A percentile compares a stretch with the other conserved stretches of the same genome.
These are phyloP conservation scores for Nephelium lappaceum DNA, from an alignment of 345 rosid genomes.

Conservation along the genomic window DNA sequence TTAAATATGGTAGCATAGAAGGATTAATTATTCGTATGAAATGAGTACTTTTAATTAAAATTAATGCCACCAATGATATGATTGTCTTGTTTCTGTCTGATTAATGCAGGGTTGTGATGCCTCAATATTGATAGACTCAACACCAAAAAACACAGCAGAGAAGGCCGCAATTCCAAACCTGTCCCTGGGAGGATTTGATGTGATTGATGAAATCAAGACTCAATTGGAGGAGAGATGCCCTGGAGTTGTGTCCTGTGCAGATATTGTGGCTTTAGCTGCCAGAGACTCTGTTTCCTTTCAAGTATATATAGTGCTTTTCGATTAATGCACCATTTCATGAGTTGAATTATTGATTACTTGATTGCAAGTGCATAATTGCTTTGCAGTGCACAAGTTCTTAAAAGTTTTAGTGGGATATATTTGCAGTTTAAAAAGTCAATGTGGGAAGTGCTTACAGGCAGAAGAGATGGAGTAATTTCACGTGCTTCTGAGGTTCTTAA, in stretches of 20 bases:
- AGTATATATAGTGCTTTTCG: slow-evolving; percentile 9
- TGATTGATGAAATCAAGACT: slow-evolving; percentile 42
- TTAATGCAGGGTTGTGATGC: slow-evolving; percentile 43
- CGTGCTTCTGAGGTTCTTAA: slow-evolving; percentile 20
- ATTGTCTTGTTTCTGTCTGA: slow-evolving; percentile 25
- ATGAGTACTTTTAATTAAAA: no score
- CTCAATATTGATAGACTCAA: slow-evolving; percentile 38
- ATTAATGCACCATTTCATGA: background rate
- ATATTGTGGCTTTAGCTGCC: slow-evolving; percentile 45
- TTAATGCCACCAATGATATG: background rate
- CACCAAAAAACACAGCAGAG: slow-evolving; percentile 37
- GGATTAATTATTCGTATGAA: no score
- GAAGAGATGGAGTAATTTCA: slow-evolving; percentile 55
- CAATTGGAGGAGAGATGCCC: slow-evolving; percentile 45
- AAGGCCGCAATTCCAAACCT: slow-evolving; percentile 37
- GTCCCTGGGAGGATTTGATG: slow-evolving; percentile 35
- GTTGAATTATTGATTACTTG: no score
- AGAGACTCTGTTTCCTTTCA: slow-evolving; percentile 43
- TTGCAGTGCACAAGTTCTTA: background rate
- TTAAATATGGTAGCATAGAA: no score
- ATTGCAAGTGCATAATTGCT: background rate
- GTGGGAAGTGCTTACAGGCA: slow-evolving; percentile 47
- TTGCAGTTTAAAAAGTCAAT: slow-evolving; percentile 39
- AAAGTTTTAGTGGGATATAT: background rate
- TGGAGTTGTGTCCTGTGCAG: slow-evolving; percentile 52